Base-by-base conservation (phyloP, 1,139 yeast genomes). In the Keqinozyma sinolaborantium region DNA sequence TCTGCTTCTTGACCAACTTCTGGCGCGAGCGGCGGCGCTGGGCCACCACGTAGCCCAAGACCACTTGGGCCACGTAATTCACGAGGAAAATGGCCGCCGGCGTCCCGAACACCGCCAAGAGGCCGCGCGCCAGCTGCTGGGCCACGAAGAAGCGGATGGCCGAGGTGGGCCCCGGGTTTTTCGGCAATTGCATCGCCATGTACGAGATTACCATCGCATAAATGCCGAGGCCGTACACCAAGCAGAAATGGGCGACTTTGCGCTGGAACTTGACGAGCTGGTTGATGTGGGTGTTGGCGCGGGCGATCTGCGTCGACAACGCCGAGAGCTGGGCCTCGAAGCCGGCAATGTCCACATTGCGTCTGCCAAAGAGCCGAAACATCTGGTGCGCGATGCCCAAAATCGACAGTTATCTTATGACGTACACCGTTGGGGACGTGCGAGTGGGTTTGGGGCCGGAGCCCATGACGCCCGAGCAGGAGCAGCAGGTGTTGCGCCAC, bases 1-100 rank as follows among this genome's bases (percentile, higher is more conserved):
- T 63, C 41, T 84, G 95, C 35, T 69, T 60, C 24, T 64, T 61
- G 41, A 69, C 66, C 39, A 82, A 58, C 6, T 24, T 36, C 39
- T 43, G 41, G 15, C 51, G 44, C 10, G 42, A 25, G 11, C 33
- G 38, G 39, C 47, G 41, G 44, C 58, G 37, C 15, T 47, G 45
- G 7, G 40, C 43, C 16, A 62, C 50, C 32, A 63, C 42, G 29
- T 52, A 39, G n/a, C 39, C 38, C 37, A 60, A 64, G 4, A 56
- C 25, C 20, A 41, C 35, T 15, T 45, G 47, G 16, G 64, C 30
- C 20, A 52, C 21, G 27, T 45, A 45, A 6, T 57, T 44, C 12
- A 58, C 10, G 15, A 48, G 30, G 13, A 49, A 48, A 2, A 54
- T 38, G 2, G 48, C 32, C 1, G 63, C 24, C 0, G 79, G 80